These are phyloP conservation scores for Cyberlindnera euphorbiiphila DNA, from an alignment of 805 yeast genomes.

Conservation along the genomic window DNA sequence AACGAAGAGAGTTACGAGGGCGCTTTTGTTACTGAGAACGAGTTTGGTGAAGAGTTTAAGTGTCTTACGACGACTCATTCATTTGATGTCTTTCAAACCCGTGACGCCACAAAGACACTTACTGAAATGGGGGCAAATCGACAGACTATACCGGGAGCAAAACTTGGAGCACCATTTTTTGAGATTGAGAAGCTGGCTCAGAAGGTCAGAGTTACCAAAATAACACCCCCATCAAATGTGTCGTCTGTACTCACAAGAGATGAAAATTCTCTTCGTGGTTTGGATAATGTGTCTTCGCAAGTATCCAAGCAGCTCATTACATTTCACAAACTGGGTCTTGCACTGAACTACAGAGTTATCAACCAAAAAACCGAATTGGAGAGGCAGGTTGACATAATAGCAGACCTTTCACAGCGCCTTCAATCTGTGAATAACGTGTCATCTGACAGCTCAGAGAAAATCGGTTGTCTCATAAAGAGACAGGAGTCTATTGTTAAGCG, in stretches of 20 bases:
- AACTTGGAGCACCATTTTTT: slow-evolving; percentile 11
- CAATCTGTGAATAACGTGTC: slow-evolving; percentile 15
- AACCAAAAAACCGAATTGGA: slow-evolving; percentile 40
- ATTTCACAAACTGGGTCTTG: slow-evolving; percentile 33
- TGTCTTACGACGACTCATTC: slow-evolving; percentile 7
- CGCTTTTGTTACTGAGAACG: slow-evolving; percentile 1
- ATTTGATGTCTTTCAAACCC: slow-evolving; percentile 6
- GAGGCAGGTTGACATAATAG: slow-evolving; percentile 34
- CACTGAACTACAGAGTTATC: slow-evolving; percentile 33
- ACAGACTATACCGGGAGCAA: not conserved
- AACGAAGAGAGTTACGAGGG: slow-evolving; percentile 13
- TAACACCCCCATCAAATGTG: slow-evolving; percentile 9
- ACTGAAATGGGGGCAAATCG: not conserved
- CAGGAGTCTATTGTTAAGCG: slow-evolving; percentile 34
- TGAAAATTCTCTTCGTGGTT: slow-evolving; percentile 16
- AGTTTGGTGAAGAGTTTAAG: slow-evolving; percentile 5
- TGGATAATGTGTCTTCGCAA: slow-evolving; percentile 24
- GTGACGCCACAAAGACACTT: not conserved
- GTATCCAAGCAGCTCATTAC: slow-evolving; percentile 12
- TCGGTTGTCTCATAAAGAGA: slow-evolving; percentile 26
- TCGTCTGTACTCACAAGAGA: slow-evolving; percentile 5
- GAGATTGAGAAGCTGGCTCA: slow-evolving; percentile 10
- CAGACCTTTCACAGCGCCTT: slow-evolving; percentile 23
- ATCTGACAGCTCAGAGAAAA: slow-evolving; percentile 14
- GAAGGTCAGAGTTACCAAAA: not conserved